phyloP scores from a whole-genome alignment of 2,329 filamentous ascomycete species.

The Ophiostoma ips region DNA sequence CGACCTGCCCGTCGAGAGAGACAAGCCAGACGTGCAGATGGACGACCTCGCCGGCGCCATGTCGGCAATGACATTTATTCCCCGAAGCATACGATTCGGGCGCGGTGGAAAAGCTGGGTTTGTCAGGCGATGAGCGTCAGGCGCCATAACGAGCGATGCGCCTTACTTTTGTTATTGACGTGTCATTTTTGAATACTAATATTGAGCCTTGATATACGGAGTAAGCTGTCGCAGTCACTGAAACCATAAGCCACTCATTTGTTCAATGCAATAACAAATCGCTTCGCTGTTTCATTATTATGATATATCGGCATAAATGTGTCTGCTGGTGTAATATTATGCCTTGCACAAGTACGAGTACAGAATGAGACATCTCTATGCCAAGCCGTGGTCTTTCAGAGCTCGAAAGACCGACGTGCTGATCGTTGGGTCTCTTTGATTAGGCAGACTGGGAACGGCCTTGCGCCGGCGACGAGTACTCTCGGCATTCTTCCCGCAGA shows the following conservation, averaged over 20 bases:
- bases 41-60: slow-evolving; percentile 51
- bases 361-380: too few relatives aligned
- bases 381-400: too few relatives aligned
- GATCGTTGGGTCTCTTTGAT: neutral
- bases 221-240: too few relatives aligned
- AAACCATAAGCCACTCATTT: too few relatives aligned
- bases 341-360: too few relatives aligned
- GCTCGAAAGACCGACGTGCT: too few relatives aligned
- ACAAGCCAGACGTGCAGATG: slow-evolving; percentile 26
- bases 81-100: slow-evolving; percentile 52
- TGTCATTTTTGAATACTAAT: neutral
- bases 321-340: too few relatives aligned
- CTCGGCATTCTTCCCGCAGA: too few relatives aligned
- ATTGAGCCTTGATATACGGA: too few relatives aligned
- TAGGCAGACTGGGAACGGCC: neutral
- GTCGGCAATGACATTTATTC: slow-evolving; percentile 59
- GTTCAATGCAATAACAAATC: too few relatives aligned
- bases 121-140: slow-evolving; percentile 24
- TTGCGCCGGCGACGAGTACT: too few relatives aligned
- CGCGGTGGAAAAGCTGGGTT: slow-evolving; percentile 40
- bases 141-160: slow-evolving; percentile 2
- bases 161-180: neutral
- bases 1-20: neutral
- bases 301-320: too few relatives aligned
- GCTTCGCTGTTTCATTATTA: neutral